A percentile compares a stretch with the other conserved stretches of the same genome.
Conservation (phyloP, 768 basidiomycete genomes). For the Termitomyces sp. region DNA sequence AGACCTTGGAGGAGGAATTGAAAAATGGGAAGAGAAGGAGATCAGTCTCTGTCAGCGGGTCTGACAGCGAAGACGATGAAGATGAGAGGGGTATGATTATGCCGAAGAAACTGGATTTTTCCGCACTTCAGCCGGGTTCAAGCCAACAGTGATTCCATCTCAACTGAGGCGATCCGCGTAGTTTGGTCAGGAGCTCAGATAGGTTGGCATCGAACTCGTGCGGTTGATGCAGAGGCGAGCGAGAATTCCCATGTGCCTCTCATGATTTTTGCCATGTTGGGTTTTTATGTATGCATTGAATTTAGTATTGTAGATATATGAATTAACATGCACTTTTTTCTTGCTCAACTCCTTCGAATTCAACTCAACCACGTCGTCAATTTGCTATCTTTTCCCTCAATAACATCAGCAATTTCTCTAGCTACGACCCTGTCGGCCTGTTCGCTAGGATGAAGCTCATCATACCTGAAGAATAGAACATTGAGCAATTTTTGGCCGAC, state of each 20-base stretch:
- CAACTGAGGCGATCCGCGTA: background rate
- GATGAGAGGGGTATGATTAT: slow-evolving; percentile 8
- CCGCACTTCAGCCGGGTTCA: slow-evolving; percentile 6
- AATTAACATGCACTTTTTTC: background rate
- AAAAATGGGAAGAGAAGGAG: slow-evolving; percentile 3
- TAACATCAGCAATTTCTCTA: slow-evolving; percentile 31
- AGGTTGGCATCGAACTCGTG: no score
- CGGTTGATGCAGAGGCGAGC: background rate
- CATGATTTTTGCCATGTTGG: background rate
- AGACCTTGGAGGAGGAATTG: slow-evolving; percentile 7
- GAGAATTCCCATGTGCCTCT: background rate
- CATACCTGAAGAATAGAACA: slow-evolving; percentile 18
- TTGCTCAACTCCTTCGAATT: background rate
- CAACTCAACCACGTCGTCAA: slow-evolving; percentile 39
- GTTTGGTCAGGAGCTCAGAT: background rate
- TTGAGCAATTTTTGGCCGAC: background rate
- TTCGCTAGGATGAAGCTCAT: slow-evolving; percentile 32
- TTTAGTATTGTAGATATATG: background rate
- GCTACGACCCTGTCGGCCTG: slow-evolving; percentile 37
- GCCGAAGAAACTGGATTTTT: slow-evolving; percentile 23
- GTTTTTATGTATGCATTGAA: background rate
- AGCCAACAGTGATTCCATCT: background rate
- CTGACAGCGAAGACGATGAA: slow-evolving; percentile 15
- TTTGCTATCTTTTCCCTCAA: slow-evolving; percentile 28
- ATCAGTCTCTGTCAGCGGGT: slow-evolving; percentile 14